Base-by-base conservation (phyloP, 768 basidiomycete species). In the Gautieria morchelliformis region DNA sequence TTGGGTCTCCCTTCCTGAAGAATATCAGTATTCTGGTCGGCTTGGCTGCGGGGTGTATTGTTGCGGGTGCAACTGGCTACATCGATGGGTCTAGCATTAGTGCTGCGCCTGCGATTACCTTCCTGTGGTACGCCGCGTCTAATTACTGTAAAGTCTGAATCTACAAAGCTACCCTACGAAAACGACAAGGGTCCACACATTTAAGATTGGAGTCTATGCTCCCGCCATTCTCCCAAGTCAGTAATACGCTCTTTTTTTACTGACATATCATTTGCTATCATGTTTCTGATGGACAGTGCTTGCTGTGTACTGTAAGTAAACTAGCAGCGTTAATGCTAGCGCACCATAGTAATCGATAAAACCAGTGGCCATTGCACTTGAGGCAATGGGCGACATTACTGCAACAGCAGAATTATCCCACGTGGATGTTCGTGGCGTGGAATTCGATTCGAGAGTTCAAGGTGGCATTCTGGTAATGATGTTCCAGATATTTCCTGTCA, bases 1-100 rank as follows among this genome's bases (percentile, higher is more conserved):
- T 91, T 61, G 91, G 90, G 7, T 85, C 83, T 4, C 91, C 89
- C 0, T 93, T 93, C 74, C 69, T 93, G 65, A 86, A 87, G 70
- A 91, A 90, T 63, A 78, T 81, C 55, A 84, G 83, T 30, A 82
- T 89, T 62, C 86, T 91, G 53, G 78, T 89, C 20, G 87, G 88
- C 0, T 72, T 91, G 17, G 74, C 76, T 8, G 80, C 91, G 1
- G 89, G 90, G 1, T 89, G 87, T 59, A 89, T 91, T 56, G 88
- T 91, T 1, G 80, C 88, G 1, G 89, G 86, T 39, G 84, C 84
- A 15, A 73, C 83, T 1, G 89, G 89, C 0, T 92, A 93, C 63
- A 85, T 92, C 24, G 83, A 84, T 61, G 74, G 78, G 7, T 76
- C 77, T 20, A 78, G 73, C 51, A 87, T 93, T 68, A 74, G 73